phyloP scores from a whole-genome alignment of 1,139 yeast genomes.

The Blastobotrys elegans region DNA sequence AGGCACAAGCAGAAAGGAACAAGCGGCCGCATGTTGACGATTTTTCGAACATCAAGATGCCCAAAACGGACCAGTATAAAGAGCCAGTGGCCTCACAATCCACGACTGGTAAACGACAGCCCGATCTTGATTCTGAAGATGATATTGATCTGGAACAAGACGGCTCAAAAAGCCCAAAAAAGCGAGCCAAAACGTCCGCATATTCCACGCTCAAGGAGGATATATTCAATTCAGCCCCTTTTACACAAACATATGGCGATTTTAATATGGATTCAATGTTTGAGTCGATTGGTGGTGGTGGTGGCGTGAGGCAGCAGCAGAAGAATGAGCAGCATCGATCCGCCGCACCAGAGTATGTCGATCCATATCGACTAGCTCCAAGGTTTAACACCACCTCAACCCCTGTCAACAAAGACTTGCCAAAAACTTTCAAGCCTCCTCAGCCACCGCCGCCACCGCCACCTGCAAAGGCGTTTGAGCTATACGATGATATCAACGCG shows the following conservation, averaged over 20 bases:
- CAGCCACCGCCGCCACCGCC: not conserved
- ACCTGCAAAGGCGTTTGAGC: conserved; percentile 1
- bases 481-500: conserved; percentile 1
- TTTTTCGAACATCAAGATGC: not conserved
- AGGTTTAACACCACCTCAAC: conserved; percentile 13
- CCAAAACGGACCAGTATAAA: not conserved
- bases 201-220: conserved; percentile 2
- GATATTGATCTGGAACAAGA: not conserved
- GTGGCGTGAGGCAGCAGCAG: not conserved
- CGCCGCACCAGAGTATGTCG: conserved; percentile 2
- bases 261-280: conserved; percentile 35
- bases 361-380: conserved; percentile 2
- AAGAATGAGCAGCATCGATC: conserved; percentile 4
- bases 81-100: not conserved
- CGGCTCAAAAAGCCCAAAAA: conserved; percentile 9
- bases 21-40: not conserved
- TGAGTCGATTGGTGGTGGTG: conserved; percentile 17
- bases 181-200: conserved; percentile 2
- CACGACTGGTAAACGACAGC: conserved; percentile 10
- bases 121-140: conserved; percentile 4
- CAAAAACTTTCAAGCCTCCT: conserved; percentile 11
- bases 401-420: conserved; percentile 12
- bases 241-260: conserved; percentile 39
- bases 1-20: not conserved
- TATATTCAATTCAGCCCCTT: conserved; percentile 31